Conservation (phyloP, 176 grass and related monocot genomes). For the Bonia amplexicaulis region DNA sequence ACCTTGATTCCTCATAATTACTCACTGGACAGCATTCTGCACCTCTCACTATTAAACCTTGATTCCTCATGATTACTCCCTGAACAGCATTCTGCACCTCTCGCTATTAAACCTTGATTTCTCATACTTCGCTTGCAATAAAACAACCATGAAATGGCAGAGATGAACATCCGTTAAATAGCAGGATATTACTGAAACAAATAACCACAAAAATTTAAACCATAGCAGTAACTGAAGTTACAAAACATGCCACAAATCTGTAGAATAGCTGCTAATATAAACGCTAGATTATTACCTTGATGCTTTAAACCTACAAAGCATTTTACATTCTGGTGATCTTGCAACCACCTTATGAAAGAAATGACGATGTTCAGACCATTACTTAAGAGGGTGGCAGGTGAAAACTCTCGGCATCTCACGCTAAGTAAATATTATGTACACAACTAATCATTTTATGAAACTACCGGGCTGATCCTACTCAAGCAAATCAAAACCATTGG, state of each 20-base stretch:
- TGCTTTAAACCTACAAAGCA: slow-evolving; percentile 19
- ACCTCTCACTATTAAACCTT: background rate
- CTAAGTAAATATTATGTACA: slow-evolving; percentile 68
- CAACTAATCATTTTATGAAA: slow-evolving; percentile 25
- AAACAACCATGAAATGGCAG: background rate
- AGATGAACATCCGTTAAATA: background rate
- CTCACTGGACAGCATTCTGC: background rate
- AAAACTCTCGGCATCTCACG: slow-evolving; percentile 20
- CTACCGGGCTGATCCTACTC: slow-evolving; percentile 15
- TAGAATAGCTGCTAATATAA: background rate
- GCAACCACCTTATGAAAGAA: slow-evolving; percentile 36
- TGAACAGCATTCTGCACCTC: background rate
- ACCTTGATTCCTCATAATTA: background rate
- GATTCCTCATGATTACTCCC: background rate
- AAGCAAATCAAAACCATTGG: slow-evolving; percentile 8
- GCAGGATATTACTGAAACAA: background rate
- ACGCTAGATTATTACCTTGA: background rate
- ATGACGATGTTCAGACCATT: background rate
- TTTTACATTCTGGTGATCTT: slow-evolving; percentile 42
- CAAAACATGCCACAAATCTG: background rate
- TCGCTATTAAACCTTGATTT: background rate
- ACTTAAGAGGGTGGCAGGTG: background rate
- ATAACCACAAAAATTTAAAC: background rate
- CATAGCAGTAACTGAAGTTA: background rate
- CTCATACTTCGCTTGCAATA: background rate